Evolutionary conservation across 352 stramenopile species (phyloP).

Genomic region (Peronosclerospora sorghi): DNA sequence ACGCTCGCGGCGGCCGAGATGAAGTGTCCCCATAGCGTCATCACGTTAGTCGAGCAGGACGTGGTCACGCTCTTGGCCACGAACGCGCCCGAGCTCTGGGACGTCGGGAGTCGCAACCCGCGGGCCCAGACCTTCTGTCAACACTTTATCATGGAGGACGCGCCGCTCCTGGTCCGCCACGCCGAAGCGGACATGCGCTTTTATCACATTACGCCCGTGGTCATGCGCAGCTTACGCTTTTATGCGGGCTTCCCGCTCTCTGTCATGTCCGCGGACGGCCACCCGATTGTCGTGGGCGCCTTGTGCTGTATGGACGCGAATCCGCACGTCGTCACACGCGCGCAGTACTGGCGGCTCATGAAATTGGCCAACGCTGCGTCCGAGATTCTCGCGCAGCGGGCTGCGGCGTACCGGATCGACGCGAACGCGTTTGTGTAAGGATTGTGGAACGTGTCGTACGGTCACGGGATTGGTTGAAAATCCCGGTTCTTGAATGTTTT

Average conservation of each 20-base stretch:
- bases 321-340: slow-evolving; percentile 17
- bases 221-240: slow-evolving; percentile 27
- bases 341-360: slow-evolving; percentile 16
- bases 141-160: slow-evolving; percentile 36
- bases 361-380: not conserved
- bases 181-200: slow-evolving; percentile 47
- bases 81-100: slow-evolving; percentile 16
- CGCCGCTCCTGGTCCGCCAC: slow-evolving; percentile 38
- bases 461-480: not conserved
- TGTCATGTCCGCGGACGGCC: not conserved
- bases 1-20: slow-evolving; percentile 27
- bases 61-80: slow-evolving; percentile 27
- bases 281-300: slow-evolving; percentile 14
- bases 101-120: slow-evolving; percentile 7
- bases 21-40: slow-evolving; percentile 20
- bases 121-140: slow-evolving; percentile 36
- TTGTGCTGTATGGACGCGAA: slow-evolving; percentile 18
- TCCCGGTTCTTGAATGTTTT: not conserved
- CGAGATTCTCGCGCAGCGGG: not conserved
- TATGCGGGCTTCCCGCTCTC: slow-evolving; percentile 41
- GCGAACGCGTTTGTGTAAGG: too few species aligned
- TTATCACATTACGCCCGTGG: slow-evolving; percentile 16
- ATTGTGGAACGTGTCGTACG: too few species aligned
- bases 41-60: slow-evolving; percentile 31
- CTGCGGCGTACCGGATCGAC: not conserved